A percentile compares a stretch with the other conserved stretches of the same genome.
Conservation (phyloP, 176 grass and related monocot species). For the Poa pratensis region DNA sequence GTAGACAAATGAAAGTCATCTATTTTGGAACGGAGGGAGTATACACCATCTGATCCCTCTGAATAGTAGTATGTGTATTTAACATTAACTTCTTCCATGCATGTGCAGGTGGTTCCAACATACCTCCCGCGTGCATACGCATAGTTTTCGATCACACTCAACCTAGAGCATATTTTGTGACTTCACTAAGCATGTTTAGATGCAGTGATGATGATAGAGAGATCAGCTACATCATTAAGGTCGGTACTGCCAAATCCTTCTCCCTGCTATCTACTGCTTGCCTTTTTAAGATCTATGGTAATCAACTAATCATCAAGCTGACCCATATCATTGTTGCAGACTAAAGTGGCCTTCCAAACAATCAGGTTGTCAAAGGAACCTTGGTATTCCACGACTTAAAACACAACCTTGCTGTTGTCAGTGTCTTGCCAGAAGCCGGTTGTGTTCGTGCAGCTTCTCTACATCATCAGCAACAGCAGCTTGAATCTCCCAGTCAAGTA, state of each 20-base stretch:
- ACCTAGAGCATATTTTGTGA: not conserved
- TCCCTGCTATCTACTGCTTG: not conserved
- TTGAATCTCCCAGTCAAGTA: not conserved
- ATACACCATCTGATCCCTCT: not conserved
- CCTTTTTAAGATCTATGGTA: not conserved
- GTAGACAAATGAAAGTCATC: too few species aligned
- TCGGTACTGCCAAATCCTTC: not conserved
- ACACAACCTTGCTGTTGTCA: not conserved
- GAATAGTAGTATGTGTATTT: not conserved
- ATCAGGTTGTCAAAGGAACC: not conserved
- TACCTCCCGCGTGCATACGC: too few species aligned
- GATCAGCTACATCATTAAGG: not conserved
- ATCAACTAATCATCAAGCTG: not conserved
- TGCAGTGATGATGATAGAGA: not conserved
- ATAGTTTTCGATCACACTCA: not conserved
- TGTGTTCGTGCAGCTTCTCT: not conserved
- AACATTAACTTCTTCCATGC: not conserved
- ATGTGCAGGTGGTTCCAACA: not conserved
- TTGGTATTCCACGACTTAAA: not conserved
- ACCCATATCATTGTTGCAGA: constrained; percentile 2
- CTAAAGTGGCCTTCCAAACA: constrained; percentile 10
- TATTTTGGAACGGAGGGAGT: too few species aligned
- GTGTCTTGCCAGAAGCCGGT: not conserved
- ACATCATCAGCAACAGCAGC: not conserved
- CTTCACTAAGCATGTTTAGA: not conserved